These are phyloP conservation scores for Cupressus sempervirens DNA, from an alignment of 75 land plant species.

Conservation along the genomic window DNA sequence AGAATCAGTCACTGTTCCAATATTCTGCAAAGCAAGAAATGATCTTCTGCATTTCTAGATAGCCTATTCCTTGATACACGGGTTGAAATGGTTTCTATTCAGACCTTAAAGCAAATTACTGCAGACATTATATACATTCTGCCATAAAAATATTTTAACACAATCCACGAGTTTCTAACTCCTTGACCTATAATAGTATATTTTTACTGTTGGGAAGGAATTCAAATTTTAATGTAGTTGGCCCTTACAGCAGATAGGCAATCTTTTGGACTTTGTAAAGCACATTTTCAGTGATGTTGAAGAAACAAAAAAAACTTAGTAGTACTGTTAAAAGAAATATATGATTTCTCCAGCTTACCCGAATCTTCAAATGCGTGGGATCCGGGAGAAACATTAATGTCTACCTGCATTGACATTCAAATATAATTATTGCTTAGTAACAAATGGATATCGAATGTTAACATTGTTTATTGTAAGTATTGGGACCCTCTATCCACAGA, in stretches of 20 bases:
- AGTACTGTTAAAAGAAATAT: neutral
- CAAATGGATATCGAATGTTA: neutral
- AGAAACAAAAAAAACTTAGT: neutral
- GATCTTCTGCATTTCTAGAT: too few relatives aligned
- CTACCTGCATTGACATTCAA: slow-evolving; percentile 47
- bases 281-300: neutral
- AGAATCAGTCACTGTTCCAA: neutral
- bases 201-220: neutral
- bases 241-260: neutral
- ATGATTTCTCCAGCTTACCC: slow-evolving; percentile 31
- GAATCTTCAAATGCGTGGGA: slow-evolving; percentile 90
- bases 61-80: neutral
- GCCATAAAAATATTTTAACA: neutral
- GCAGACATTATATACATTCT: too few relatives aligned
- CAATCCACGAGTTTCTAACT: neutral
- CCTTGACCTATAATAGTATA: neutral
- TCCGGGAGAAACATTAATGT: slow-evolving; percentile 83
- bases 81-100: neutral
- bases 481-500: neutral
- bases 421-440: neutral
- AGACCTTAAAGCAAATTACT: neutral
- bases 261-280: neutral
- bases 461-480: neutral
- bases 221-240: neutral
- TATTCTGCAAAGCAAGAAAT: too few relatives aligned